Evolutionary conservation across 2,329 filamentous ascomycete species (phyloP), one percentile per base, ranked within the genome.

Genomic region (Basipetospora chlamydospora): DNA sequence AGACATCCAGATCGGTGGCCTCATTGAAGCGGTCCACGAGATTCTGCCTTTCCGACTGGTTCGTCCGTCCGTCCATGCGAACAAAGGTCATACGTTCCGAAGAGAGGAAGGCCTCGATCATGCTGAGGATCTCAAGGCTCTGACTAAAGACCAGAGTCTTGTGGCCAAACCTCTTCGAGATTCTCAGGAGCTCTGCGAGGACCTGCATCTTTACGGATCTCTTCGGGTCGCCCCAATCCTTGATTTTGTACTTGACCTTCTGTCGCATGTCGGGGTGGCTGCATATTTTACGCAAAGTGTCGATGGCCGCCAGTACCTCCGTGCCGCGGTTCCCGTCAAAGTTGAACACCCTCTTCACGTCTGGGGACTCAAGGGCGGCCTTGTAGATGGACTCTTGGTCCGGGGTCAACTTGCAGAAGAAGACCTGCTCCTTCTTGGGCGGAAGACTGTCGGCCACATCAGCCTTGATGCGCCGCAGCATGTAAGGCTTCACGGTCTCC

Each of bases 151-250:
- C 66, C 10, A 98, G 59, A 1, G 85, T 90, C 58, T 96, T 98
- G 57, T 96, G 87, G 1, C 86, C 87, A 39, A 84, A 76, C 5
- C 78, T 75, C 51, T 81, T 92, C 86, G 88, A 98, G 49, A 92
- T 73, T 41, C 83, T 78, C 6, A 98, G 61, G 3, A 98, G 62
- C 4, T 81, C 80, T 49, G 92, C 86, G 20, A 94, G 81, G 2
- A 98, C 84, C 51, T 93, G 83, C 79, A 98, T 86, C 59, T 98
- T 98, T 2, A 87, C 87, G 3, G 88, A 96, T 47, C 87, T 81
- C 33, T 68, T 70, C 1, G 77, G 70, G 42, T 68, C 74, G 3
- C 90, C 90, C 61, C 87, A 96, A 34, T 76, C 67, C 4, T 29
- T 20, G 15, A 39, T 35, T 18, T 36, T 34, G n/a, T 23, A 33